A percentile compares a stretch with the other conserved stretches of the same genome.
These are phyloP conservation scores for Claviceps digitariae DNA, from an alignment of 2,329 filamentous ascomycete genomes.

Conservation along the genomic window DNA sequence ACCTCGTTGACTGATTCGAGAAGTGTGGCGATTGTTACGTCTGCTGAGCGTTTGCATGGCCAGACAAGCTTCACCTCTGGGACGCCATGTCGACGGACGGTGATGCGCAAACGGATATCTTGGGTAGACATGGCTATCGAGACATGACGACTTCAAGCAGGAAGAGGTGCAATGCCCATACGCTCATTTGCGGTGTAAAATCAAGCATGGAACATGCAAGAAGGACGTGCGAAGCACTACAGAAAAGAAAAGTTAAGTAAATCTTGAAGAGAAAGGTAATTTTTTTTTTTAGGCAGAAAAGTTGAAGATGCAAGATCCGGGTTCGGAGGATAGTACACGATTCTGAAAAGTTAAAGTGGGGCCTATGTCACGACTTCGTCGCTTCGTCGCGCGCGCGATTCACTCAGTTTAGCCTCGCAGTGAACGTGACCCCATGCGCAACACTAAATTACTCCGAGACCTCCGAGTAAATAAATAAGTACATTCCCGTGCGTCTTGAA, in stretches of 20 bases:
- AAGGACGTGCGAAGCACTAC: background rate
- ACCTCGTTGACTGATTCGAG: conserved; percentile 67
- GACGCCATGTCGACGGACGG: conserved; percentile 58
- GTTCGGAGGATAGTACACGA: background rate
- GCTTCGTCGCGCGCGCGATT: background rate
- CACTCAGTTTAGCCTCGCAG: background rate
- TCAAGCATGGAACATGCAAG: background rate
- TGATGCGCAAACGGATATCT: conserved; percentile 56
- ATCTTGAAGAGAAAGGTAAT: background rate
- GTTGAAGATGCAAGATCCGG: background rate
- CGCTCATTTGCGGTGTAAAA: background rate
- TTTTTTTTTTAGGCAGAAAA: background rate
- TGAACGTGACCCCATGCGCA: background rate
- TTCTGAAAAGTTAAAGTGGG: conserved; percentile 1
- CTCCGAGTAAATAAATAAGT: too few relatives aligned
- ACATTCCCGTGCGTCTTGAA: background rate
- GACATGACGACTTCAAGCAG: conserved; percentile 11
- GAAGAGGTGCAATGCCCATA: background rate
- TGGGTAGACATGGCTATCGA: conserved; percentile 9
- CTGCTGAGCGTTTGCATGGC: conserved; percentile 42
- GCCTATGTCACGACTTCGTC: background rate
- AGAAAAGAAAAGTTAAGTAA: background rate
- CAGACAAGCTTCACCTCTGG: conserved; percentile 62
- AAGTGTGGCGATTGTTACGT: conserved; percentile 61
- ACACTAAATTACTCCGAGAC: background rate